Percentiles rank a stretch among this genome's conserved stretches.
Evolutionary conservation across 768 basidiomycete species (phyloP).

Genomic region (Phanerochaete carnosa): DNA sequence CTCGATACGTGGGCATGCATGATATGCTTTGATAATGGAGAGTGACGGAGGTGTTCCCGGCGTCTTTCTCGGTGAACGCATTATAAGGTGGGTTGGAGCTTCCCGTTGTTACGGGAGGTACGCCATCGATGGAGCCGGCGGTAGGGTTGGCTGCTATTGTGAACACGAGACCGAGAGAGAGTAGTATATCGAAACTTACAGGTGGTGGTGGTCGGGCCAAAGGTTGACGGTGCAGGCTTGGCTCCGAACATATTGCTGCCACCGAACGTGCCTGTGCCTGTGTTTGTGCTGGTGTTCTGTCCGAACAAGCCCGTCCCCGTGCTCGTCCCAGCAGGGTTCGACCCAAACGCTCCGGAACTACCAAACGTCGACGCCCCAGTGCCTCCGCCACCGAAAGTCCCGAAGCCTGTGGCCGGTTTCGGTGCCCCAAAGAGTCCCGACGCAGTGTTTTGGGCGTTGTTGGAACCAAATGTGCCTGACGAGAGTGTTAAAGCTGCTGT

Average conservation of each 20-base stretch:
- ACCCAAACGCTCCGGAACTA: constrained; percentile 42
- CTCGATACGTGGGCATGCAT: constrained; percentile 74
- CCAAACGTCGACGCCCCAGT: constrained; percentile 44
- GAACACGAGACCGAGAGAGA: constrained; percentile 24
- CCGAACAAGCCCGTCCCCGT: constrained; percentile 33
- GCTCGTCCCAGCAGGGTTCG: constrained; percentile 23
- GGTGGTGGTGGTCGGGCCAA: constrained; percentile 38
- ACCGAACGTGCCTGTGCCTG: constrained; percentile 26
- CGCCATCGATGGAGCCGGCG: constrained; percentile 30
- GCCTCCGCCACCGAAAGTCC: constrained; percentile 63
- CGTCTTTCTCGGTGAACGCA: constrained; percentile 65
- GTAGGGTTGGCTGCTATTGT: constrained; percentile 19
- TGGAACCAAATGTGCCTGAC: constrained; percentile 39
- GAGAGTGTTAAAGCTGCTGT: constrained; percentile 5
- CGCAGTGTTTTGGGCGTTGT: constrained; percentile 33
- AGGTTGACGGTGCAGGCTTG: constrained; percentile 41
- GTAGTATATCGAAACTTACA: constrained; percentile 38
- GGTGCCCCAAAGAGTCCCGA: constrained; percentile 56
- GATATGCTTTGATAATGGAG: constrained; percentile 82
- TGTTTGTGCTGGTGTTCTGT: constrained; percentile 21
- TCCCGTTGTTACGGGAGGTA: constrained; percentile 64
- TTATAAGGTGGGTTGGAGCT: constrained; percentile 63
- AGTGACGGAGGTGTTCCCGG: constrained; percentile 36
- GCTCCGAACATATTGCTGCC: constrained; percentile 56
- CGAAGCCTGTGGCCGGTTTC: constrained; percentile 74